Percentiles rank a stretch among this genome's conserved stretches.
phyloP scores from a whole-genome alignment of 2,329 filamentous ascomycete species.

The Phialemoniopsis sp. region DNA sequence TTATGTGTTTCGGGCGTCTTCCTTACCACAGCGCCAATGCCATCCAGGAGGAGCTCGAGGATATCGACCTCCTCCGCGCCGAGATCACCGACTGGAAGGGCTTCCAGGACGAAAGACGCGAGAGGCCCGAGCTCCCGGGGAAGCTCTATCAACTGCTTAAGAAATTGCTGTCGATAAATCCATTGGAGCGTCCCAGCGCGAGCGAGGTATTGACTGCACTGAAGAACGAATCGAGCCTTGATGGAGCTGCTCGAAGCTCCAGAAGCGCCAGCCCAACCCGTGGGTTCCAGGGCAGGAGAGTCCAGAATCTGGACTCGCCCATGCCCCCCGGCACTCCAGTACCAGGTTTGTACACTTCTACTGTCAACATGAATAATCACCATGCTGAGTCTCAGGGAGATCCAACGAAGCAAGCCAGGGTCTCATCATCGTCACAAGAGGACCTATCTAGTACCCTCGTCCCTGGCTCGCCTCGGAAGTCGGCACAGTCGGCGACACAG shows the following conservation, averaged over 20 bases:
- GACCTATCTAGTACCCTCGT: conserved; percentile 16
- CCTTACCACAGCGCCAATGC: conserved; percentile 83
- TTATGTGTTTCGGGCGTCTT: conserved; percentile 89
- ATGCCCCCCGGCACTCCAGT: conserved; percentile 43
- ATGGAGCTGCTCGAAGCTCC: conserved; percentile 28
- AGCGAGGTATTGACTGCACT: conserved; percentile 80
- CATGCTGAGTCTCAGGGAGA: conserved; percentile 14
- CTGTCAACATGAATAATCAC: conserved; percentile 3
- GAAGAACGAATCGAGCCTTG: conserved; percentile 57
- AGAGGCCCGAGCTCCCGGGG: conserved; percentile 77
- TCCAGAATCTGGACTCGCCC: conserved; percentile 54
- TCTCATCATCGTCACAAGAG: conserved; percentile 23
- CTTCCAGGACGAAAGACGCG: conserved; percentile 71
- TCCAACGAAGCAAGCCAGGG: conserved; percentile 24
- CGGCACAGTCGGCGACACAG: conserved; percentile 18
- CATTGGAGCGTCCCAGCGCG: conserved; percentile 73
- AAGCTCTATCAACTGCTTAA: conserved; percentile 84
- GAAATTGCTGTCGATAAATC: conserved; percentile 72
- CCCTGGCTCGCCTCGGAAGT: conserved; percentile 14
- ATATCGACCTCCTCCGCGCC: conserved; percentile 75
- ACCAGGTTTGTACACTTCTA: conserved; percentile 27
- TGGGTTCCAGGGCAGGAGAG: conserved; percentile 37
- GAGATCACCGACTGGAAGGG: conserved; percentile 88
- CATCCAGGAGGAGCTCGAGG: conserved; percentile 86
- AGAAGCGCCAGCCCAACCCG: conserved; percentile 30